Percentiles rank a stretch among this genome's conserved stretches.
These are phyloP conservation scores for Hygrophorus russula DNA, from an alignment of 768 basidiomycete species.

Conservation along the genomic window DNA sequence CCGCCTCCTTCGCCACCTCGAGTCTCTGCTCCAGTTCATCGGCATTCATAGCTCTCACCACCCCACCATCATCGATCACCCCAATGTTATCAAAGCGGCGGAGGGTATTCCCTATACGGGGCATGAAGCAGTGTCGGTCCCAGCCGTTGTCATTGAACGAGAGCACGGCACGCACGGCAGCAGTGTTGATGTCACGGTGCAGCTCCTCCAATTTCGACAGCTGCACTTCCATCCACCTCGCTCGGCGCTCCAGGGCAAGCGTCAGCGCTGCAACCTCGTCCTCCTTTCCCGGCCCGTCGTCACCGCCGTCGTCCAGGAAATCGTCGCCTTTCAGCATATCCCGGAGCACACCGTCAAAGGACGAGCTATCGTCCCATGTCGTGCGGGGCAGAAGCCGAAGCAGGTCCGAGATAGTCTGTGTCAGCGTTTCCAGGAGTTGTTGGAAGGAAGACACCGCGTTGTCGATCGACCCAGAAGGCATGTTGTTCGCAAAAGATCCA, in stretches of 20 bases:
- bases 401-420: slow-evolving; percentile 82
- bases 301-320: slow-evolving; percentile 65
- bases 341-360: slow-evolving; percentile 74
- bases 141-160: slow-evolving; percentile 81
- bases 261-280: slow-evolving; percentile 82
- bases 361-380: slow-evolving; percentile 86
- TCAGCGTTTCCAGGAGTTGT: slow-evolving; percentile 77
- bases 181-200: slow-evolving; percentile 84
- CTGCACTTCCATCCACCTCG: slow-evolving; percentile 89
- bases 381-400: slow-evolving; percentile 77
- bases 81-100: slow-evolving; percentile 60
- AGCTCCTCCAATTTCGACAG: slow-evolving; percentile 81
- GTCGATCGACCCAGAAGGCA: slow-evolving; percentile 83
- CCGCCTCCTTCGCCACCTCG: slow-evolving; percentile 56
- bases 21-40: slow-evolving; percentile 73
- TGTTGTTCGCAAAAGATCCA: slow-evolving; percentile 72
- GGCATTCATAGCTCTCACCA: slow-evolving; percentile 41
- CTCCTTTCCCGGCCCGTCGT: slow-evolving; percentile 54
- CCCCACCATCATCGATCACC: slow-evolving; percentile 36
- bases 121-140: slow-evolving; percentile 61
- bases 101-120: slow-evolving; percentile 58
- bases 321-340: slow-evolving; percentile 88
- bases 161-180: slow-evolving; percentile 72
- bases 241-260: slow-evolving; percentile 76
- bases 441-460: slow-evolving; percentile 87